phyloP scores from a whole-genome alignment of 495 filamentous ascomycete genomes.

The Aeminium ludgeri region DNA sequence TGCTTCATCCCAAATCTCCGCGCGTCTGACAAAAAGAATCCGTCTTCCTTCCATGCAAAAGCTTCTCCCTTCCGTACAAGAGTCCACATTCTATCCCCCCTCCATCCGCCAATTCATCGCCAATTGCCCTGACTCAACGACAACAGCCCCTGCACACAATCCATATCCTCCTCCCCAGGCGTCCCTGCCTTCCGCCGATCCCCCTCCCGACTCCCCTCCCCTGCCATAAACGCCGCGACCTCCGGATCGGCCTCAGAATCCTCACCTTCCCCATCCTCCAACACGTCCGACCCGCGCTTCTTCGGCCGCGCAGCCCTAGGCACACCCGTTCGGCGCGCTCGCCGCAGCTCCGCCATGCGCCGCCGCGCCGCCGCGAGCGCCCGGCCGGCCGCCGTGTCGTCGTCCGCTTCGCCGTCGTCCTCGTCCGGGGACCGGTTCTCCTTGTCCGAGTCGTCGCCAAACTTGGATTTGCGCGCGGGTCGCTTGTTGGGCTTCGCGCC shows the following conservation, averaged over 20 bases:
- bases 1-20: too few species aligned
- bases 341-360: too few species aligned
- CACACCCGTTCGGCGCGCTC: neutral
- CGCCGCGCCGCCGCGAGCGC: too few species aligned
- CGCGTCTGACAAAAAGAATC: too few species aligned
- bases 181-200: constrained; percentile 14
- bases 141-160: constrained; percentile 62
- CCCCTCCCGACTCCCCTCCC: constrained; percentile 31
- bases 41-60: too few species aligned
- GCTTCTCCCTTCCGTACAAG: too few species aligned
- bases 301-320: neutral
- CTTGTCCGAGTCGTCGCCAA: constrained; percentile 69
- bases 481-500: neutral
- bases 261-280: constrained; percentile 8
- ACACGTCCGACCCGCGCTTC: neutral
- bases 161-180: constrained; percentile 45
- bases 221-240: constrained; percentile 51
- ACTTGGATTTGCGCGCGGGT: constrained; percentile 19
- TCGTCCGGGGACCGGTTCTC: constrained; percentile 66
- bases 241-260: constrained; percentile 34
- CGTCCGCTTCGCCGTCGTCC: neutral
- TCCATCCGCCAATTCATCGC: constrained; percentile 24
- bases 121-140: constrained; percentile 54
- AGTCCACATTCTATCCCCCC: too few species aligned
- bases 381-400: neutral